Conservation (phyloP, 495 filamentous ascomycete genomes). For the Podospora anserina region DNA sequence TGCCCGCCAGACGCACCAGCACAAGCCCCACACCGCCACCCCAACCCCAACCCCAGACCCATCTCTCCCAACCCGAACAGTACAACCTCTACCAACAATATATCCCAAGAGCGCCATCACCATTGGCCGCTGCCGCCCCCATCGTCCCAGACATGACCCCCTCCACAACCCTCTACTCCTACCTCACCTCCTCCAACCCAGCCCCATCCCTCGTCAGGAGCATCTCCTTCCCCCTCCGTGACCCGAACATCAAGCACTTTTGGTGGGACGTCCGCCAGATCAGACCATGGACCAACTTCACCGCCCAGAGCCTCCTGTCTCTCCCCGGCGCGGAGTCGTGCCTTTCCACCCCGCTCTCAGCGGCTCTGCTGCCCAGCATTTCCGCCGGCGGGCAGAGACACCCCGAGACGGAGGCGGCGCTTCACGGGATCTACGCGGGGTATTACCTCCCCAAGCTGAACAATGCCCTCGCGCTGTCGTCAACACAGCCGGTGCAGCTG, state of each 20-base stretch:
- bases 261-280: conserved; percentile 95
- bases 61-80: conserved; percentile 34
- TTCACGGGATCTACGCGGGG: conserved; percentile 65
- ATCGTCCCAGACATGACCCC: conserved; percentile 41
- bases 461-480: conserved; percentile 67
- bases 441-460: conserved; percentile 78
- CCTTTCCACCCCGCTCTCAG: conserved; percentile 66
- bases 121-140: conserved; percentile 42
- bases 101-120: conserved; percentile 48
- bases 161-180: conserved; percentile 71
- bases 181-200: conserved; percentile 75
- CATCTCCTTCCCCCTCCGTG: conserved; percentile 64
- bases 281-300: conserved; percentile 77
- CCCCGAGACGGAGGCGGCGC: conserved; percentile 69
- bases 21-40: conserved; percentile 33
- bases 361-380: conserved; percentile 60
- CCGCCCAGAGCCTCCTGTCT: conserved; percentile 64
- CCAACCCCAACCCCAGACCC: conserved; percentile 32
- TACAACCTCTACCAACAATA: conserved; percentile 45
- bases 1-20: conserved; percentile 42
- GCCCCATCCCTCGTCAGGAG: conserved; percentile 77
- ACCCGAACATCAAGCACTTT: conserved; percentile 73
- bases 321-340: conserved; percentile 69
- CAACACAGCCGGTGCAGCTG: conserved; percentile 57
- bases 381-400: conserved; percentile 48